phyloP scores from a whole-genome alignment of 75 land plant genomes.

The Gnetum montanum region DNA sequence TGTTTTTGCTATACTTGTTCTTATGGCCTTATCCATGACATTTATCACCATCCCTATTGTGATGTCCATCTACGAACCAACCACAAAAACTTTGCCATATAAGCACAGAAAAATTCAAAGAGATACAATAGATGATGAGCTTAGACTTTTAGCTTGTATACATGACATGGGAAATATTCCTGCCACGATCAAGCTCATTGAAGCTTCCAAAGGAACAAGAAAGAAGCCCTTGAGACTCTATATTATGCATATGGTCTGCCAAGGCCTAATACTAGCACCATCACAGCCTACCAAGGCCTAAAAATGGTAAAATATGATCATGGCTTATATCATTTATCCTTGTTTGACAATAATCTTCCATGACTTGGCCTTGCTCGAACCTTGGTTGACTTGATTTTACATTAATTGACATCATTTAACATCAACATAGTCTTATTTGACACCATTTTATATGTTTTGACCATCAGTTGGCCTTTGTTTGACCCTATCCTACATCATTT shows the following conservation, averaged over 20 bases:
- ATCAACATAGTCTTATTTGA: too few relatives aligned
- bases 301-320: too few relatives aligned
- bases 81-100: conserved; percentile 36
- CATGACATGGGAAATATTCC: conserved; percentile 55
- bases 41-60: conserved; percentile 84
- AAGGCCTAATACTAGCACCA: too few relatives aligned
- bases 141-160: conserved; percentile 62
- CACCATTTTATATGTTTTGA: too few relatives aligned
- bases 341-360: too few relatives aligned
- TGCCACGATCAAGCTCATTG: conserved; percentile 57
- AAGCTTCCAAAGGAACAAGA: conserved; percentile 42
- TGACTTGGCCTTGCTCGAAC: too few relatives aligned
- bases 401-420: too few relatives aligned
- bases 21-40: conserved; percentile 92
- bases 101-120: conserved; percentile 43
- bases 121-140: conserved; percentile 29
- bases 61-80: conserved; percentile 68
- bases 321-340: too few relatives aligned
- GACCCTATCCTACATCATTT: too few relatives aligned
- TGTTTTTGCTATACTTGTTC: conserved; percentile 74
- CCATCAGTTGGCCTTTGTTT: too few relatives aligned
- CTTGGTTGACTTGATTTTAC: too few relatives aligned
- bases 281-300: too few relatives aligned
- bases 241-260: conserved; percentile 74
- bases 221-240: conserved; percentile 37